A percentile compares a stretch with the other conserved stretches of the same genome.
Evolutionary conservation across 2,329 filamentous ascomycete genomes (phyloP).

Genomic region (Oidium heveae): DNA sequence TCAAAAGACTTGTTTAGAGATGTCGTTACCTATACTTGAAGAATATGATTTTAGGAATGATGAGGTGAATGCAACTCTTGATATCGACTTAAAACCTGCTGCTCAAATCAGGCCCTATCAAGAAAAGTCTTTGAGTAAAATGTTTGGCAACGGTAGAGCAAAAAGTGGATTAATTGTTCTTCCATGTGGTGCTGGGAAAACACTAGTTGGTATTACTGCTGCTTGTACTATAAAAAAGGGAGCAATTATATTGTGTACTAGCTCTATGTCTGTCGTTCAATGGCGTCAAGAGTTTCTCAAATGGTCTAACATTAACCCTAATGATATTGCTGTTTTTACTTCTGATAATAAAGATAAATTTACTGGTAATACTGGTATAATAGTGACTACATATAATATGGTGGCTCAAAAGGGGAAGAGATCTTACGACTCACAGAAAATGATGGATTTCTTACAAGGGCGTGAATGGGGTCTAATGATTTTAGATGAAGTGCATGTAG

Average conservation of each 20-base stretch:
- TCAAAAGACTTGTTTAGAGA: constrained; percentile 66
- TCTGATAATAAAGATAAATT: constrained; percentile 78
- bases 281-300: constrained; percentile 94
- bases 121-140: constrained; percentile 92
- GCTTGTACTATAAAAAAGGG: constrained; percentile 96
- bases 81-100: constrained; percentile 75
- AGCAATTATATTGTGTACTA: constrained; percentile 83
- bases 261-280: constrained; percentile 91
- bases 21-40: constrained; percentile 71
- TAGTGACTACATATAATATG: constrained; percentile 97
- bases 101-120: constrained; percentile 88
- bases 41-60: constrained; percentile 96
- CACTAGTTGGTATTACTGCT: constrained; percentile 89
- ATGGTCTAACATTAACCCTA: constrained; percentile 93
- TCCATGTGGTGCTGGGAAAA: constrained; percentile 92
- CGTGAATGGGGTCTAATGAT: constrained; percentile 97
- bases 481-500: constrained; percentile 91
- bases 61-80: constrained; percentile 63
- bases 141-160: constrained; percentile 95
- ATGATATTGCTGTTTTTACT: constrained; percentile 86
- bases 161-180: constrained; percentile 95
- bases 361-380: constrained; percentile 73
- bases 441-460: constrained; percentile 79
- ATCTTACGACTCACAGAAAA: constrained; percentile 82
- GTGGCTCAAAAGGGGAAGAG: constrained; percentile 75